Percentiles rank a stretch among this genome's conserved stretches.
These are phyloP conservation scores for Huntiella decipiens DNA, from an alignment of 2,329 filamentous ascomycete species.

Conservation along the genomic window DNA sequence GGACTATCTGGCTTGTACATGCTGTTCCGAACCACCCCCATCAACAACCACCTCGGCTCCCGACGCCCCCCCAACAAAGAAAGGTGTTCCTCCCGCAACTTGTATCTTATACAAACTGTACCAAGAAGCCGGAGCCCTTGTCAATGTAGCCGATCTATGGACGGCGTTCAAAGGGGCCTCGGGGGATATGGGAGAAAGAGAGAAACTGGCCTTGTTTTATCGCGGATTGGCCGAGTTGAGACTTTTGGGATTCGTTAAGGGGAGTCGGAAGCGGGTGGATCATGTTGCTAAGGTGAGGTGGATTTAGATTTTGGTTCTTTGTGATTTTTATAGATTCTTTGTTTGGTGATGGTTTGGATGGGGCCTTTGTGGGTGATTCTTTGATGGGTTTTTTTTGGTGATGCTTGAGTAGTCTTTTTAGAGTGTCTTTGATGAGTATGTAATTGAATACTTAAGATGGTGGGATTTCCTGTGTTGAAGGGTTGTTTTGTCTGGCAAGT, in stretches of 20 bases:
- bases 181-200: slow-evolving; percentile 30
- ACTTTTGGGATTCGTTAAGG: slow-evolving; percentile 71
- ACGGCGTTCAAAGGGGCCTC: slow-evolving; percentile 52
- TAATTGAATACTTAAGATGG: too few species aligned
- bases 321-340: neutral
- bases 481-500: too few species aligned
- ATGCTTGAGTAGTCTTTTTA: neutral
- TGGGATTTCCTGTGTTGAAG: too few species aligned
- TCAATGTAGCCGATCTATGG: slow-evolving; percentile 69
- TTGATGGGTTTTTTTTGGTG: neutral
- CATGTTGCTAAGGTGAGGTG: slow-evolving; percentile 85
- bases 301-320: slow-evolving; percentile 22
- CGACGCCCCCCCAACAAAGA: slow-evolving; percentile 17
- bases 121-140: slow-evolving; percentile 53
- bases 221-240: slow-evolving; percentile 67
- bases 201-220: slow-evolving; percentile 62
- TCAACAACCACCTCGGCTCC: neutral
- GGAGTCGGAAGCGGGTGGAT: slow-evolving; percentile 78
- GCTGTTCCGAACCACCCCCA: slow-evolving; percentile 29
- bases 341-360: neutral
- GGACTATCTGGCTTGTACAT: slow-evolving; percentile 58
- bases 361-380: neutral
- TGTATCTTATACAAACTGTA: slow-evolving; percentile 64
- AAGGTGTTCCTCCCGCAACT: slow-evolving; percentile 38
- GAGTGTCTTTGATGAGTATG: neutral